Conservation (phyloP, 2,329 filamentous ascomycete species). For the Claviceps sp. region DNA sequence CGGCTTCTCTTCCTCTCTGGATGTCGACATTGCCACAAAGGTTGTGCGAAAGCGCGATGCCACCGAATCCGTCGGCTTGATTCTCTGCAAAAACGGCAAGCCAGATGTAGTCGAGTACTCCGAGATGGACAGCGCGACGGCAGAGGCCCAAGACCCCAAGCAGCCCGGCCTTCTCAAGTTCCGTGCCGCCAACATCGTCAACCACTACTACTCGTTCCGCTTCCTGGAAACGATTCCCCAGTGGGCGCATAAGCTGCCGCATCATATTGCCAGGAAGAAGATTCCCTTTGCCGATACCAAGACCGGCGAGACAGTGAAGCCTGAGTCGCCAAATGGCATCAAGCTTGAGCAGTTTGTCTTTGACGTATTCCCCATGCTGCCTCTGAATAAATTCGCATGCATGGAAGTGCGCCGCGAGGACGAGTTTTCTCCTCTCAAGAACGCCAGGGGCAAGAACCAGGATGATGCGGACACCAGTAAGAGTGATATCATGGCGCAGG, state of each 20-base stretch:
- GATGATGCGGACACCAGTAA: constrained; percentile 92
- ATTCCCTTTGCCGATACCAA: constrained; percentile 72
- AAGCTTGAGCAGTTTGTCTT: constrained; percentile 99
- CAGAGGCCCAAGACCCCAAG: constrained; percentile 74
- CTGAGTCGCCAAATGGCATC: constrained; percentile 90
- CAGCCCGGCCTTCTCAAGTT: constrained; percentile 78
- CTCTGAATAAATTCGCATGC: constrained; percentile 80
- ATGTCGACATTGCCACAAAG: constrained; percentile 95
- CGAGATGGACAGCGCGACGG: constrained; percentile 81
- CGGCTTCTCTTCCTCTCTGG: constrained; percentile 75
- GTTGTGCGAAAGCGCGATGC: constrained; percentile 98
- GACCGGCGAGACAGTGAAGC: constrained; percentile 71
- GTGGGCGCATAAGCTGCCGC: constrained; percentile 76
- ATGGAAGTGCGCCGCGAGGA: constrained; percentile 95
- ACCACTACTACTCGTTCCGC: constrained; percentile 95
- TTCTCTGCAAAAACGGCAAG: constrained; percentile 87
- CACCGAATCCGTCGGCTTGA: constrained; percentile 89
- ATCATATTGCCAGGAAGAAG: constrained; percentile 97
- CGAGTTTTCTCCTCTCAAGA: constrained; percentile 97
- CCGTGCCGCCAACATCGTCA: constrained; percentile 97
- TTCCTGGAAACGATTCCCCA: constrained; percentile 84
- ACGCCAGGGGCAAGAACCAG: constrained; percentile 68
- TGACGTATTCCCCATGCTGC: constrained; percentile 85
- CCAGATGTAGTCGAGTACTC: constrained; percentile 98
- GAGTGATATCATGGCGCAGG: constrained; percentile 79